Evolutionary conservation across 2,329 filamentous ascomycete species (phyloP), one percentile per base, ranked within the genome.

Genomic region (Hypoxylon sp.): DNA sequence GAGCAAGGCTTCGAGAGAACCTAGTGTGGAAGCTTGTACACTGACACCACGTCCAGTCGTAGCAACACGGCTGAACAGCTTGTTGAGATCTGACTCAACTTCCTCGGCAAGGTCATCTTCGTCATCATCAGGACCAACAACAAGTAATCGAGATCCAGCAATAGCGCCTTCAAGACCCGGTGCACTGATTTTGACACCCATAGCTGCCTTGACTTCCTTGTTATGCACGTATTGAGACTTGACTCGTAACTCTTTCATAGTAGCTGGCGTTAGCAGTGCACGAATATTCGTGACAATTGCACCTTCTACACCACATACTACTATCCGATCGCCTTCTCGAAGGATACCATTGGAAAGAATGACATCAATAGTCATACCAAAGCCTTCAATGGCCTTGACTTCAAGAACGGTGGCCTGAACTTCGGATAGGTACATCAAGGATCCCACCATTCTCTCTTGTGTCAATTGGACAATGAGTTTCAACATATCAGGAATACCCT

Each of bases 191-290:
- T 99, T 99, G 81, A 99, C 94, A 92, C 96, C 96, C 77, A 99
- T 88, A 8, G 96, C 94, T 19, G 97, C 96, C 86, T 98, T 99
- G 84, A 98, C 94, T 81, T 97, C 94, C 85, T 99, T 98, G 85
- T 99, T 98, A 85, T 99, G 97, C 31, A 99, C 95, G 77, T 99
- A 99, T 70, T 91, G 88, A 2, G 94, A 97, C 84, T 98, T 98
- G 76, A 99, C 89, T 80, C 97, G 94, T 72, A 99, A 83, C 80
- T 99, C 96, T 79, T 94, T 96, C 79, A 99, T 90, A 67, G 94
- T 93, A 10, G 94, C 94, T 1, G 96, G 96, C 3, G 96, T 99
- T 58, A 99, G 86, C 26, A 99, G 87, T 13, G 96, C 97, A 83
- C 96, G 90, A 76, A 99, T 96, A 74, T 98, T 98, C 5, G 96